Evolutionary conservation across 106 monocot species (phyloP), one percentile per base, ranked within the genome.

Genomic region (Cymbidium sinense): DNA sequence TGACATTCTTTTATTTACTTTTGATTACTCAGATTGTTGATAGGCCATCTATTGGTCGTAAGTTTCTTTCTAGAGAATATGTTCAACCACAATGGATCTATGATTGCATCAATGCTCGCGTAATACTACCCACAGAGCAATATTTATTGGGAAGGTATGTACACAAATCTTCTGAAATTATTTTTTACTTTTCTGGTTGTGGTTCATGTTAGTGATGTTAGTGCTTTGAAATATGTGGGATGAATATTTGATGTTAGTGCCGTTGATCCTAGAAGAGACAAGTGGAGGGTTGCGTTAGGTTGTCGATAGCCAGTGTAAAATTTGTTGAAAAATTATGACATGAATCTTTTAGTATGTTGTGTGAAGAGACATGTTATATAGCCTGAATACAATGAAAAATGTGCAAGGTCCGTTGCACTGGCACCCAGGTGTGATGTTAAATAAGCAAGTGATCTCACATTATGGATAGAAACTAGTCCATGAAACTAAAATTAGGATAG

Each of bases 51-150:
- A 88, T 95, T 75, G 92, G 99, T 17, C 99, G 91, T 81, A 82
- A 83, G 30, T 95, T 90, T 87, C 95, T 99, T 62, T 93, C 99
- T n/a, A 92, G 99, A 84, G 90, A 92, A 76, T 99, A 99, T 86
- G 82, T 99, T 76, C 92, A 90, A 75, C 99, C 99, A 62, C 99
- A 99, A 69, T 99, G 99, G 99, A 77, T 99, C 51, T 99, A 65
- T 86, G 99, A 99, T 86, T 95, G 92, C 84, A 80, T 94, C 18
- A 99, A 99, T 89, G 86, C 88, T 43, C 86, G 92, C 54, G 82
- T 93, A 15, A 76, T 99, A 74, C 77, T 99, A 67, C 99, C 95
- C 30, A 89, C 87, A 28, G 99, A 92, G 72, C 82, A n/a, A 50
- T 99, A 99, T 85, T 29, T 88, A 43, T 83, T 93, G 80, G 99